A percentile compares a stretch with the other conserved stretches of the same genome.
Conservation (phyloP, 352 stramenopile genomes). For the Globisporangium barbulae region DNA sequence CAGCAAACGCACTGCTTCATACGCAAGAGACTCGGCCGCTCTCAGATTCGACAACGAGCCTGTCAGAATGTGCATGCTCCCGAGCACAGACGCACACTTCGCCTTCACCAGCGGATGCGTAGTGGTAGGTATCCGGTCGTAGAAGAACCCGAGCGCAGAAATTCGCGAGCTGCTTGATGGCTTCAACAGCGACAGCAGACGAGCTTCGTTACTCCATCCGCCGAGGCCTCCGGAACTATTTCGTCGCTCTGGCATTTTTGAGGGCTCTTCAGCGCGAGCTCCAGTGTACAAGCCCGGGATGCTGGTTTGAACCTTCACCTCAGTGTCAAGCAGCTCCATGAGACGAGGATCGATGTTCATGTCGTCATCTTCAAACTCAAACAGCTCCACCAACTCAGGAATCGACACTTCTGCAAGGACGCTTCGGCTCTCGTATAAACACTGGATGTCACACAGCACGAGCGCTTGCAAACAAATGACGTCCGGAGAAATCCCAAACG, state of each 20-base stretch:
- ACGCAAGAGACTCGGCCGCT: constrained; percentile 62
- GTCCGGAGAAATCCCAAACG: constrained; percentile 50
- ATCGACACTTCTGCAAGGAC: constrained; percentile 60
- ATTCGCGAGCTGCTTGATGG: constrained; percentile 36
- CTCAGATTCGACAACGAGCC: constrained; percentile 49
- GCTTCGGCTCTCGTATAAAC: constrained; percentile 74
- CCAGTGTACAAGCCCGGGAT: constrained; percentile 16
- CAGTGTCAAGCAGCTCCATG: constrained; percentile 34
- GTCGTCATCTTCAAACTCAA: constrained; percentile 81
- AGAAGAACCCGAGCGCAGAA: constrained; percentile 52
- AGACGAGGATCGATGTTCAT: constrained; percentile 45
- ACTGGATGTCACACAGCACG: constrained; percentile 78
- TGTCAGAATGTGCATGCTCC: constrained; percentile 44
- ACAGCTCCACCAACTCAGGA: constrained; percentile 59
- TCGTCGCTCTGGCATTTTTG: constrained; percentile 9
- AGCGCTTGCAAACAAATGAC: constrained; percentile 62
- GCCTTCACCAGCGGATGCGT: constrained; percentile 70
- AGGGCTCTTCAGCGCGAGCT: constrained; percentile 2
- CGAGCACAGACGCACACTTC: constrained; percentile 63
- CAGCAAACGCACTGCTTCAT: constrained; percentile 72
- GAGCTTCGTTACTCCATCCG: constrained; percentile 38
- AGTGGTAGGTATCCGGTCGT: constrained; percentile 41
- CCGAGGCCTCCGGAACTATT: constrained; percentile 27
- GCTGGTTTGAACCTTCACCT: constrained; percentile 18
- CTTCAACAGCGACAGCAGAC: constrained; percentile 50